Conservation (phyloP, 768 basidiomycete genomes). For the Termitomyces sp. region DNA sequence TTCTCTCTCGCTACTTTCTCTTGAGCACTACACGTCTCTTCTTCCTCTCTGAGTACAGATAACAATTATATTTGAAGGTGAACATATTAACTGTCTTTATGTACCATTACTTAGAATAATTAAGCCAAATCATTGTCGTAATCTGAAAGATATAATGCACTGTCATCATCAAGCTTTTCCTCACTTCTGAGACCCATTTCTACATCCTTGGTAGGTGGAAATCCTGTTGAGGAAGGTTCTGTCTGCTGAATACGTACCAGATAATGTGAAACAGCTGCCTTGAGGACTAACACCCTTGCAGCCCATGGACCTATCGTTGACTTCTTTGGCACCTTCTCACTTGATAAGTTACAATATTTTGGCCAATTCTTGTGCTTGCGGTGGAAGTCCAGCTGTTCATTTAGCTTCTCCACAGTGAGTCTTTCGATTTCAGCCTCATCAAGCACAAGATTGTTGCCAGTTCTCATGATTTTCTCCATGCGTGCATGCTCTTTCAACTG, state of each 20-base stretch:
- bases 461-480: no score
- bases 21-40: neutral
- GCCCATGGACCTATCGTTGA: neutral
- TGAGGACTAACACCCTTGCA: neutral
- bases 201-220: no score
- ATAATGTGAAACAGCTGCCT: neutral
- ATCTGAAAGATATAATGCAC: neutral
- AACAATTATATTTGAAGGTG: neutral
- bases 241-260: neutral
- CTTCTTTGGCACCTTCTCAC: neutral
- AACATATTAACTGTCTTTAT: neutral
- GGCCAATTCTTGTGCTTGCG: neutral
- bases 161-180: neutral
- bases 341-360: neutral
- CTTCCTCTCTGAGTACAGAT: neutral
- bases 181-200: no score
- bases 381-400: neutral
- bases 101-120: neutral
- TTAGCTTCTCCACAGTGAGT: neutral
- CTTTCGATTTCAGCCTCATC: neutral
- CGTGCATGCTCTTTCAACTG: no score
- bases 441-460: no score
- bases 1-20: neutral
- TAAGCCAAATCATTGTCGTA: neutral
- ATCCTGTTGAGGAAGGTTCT: no score